phyloP scores from a whole-genome alignment of 768 basidiomycete genomes.

The Jaapia argillacea region DNA sequence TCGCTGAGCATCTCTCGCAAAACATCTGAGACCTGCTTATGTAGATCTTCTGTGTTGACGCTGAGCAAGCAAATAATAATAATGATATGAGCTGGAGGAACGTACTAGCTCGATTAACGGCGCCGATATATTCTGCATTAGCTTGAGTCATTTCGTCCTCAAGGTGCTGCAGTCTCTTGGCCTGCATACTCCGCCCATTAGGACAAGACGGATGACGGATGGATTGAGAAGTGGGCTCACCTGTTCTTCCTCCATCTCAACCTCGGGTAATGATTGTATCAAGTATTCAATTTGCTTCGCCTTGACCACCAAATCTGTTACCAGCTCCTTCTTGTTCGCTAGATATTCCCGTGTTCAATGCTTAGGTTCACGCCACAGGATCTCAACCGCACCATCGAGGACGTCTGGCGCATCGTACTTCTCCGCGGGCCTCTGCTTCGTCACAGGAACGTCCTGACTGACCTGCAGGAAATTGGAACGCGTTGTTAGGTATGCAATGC shows the following conservation, averaged over 20 bases:
- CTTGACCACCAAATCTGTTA: constrained; percentile 72
- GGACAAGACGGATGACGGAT: neutral
- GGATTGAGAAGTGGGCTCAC: constrained; percentile 23
- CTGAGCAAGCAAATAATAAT: neutral
- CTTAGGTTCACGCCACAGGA: neutral
- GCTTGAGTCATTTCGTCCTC: constrained; percentile 64
- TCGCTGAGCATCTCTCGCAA: constrained; percentile 16
- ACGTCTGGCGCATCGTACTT: constrained; percentile 64
- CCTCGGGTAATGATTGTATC: constrained; percentile 68
- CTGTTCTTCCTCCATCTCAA: constrained; percentile 72
- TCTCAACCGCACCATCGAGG: constrained; percentile 51
- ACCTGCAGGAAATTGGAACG: constrained; percentile 21
- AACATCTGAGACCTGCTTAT: constrained; percentile 16
- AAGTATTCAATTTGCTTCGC: constrained; percentile 86
- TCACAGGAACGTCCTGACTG: constrained; percentile 72
- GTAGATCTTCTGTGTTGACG: constrained; percentile 11
- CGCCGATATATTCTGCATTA: constrained; percentile 67
- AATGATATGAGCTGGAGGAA: constrained; percentile 8
- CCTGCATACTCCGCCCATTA: too few relatives aligned
- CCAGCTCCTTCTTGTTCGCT: constrained; percentile 83
- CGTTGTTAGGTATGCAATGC: constrained; percentile 65
- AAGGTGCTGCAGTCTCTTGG: constrained; percentile 50
- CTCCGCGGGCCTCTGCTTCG: constrained; percentile 64
- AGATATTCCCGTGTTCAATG: constrained; percentile 2
- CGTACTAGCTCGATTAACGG: constrained; percentile 71